Evolutionary conservation across 1,139 yeast species (phyloP).

Genomic region (Taphrina confusa): DNA sequence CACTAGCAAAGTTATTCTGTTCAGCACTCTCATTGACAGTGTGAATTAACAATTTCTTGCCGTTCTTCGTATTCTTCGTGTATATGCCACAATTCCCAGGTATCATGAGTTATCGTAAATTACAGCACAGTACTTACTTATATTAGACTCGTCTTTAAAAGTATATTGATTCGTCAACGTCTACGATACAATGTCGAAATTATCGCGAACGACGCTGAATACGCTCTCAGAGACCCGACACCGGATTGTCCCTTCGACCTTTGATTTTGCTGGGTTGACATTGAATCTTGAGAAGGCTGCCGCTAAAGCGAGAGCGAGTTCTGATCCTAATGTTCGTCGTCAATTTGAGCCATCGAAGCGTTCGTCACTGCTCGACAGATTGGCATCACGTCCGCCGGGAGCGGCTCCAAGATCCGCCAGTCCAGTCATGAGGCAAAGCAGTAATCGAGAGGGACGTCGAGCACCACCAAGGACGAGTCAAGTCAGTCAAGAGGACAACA

Average conservation of each 20-base stretch:
- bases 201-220: conserved; percentile 1
- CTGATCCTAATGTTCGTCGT: neutral
- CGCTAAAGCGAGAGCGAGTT: neutral
- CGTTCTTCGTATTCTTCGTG: neutral
- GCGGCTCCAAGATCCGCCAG: neutral
- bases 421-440: neutral
- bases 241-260: neutral
- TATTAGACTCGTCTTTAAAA: too few relatives aligned
- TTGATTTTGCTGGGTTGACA: conserved; percentile 16
- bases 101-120: too few relatives aligned
- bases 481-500: neutral
- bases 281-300: conserved; percentile 16
- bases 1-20: neutral
- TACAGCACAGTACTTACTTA: too few relatives aligned
- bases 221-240: conserved; percentile 3
- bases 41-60: neutral
- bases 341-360: neutral
- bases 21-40: neutral
- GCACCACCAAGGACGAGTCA: neutral
- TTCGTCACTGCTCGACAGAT: conserved; percentile 11
- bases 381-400: conserved; percentile 8
- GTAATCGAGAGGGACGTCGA: neutral
- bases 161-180: too few relatives aligned
- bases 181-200: neutral
- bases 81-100: neutral